phyloP scores from a whole-genome alignment of 2,329 filamentous ascomycete species.

The Xylariaceae sp. region DNA sequence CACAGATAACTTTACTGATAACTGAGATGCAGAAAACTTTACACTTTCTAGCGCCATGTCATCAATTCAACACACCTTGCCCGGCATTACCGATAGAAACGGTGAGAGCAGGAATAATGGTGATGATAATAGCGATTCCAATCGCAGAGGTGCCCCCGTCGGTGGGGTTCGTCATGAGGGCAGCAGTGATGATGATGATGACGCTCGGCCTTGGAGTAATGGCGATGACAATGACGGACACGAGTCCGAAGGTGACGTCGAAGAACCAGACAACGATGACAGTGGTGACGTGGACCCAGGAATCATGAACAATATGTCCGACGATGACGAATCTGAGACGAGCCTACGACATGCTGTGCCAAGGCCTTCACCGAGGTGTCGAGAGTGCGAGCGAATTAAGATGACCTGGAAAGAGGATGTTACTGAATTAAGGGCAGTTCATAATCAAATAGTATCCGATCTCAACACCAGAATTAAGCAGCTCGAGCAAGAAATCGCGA shows the following conservation, averaged over 20 bases:
- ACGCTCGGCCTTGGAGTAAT: background rate
- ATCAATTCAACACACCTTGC: too few species aligned
- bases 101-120: too few species aligned
- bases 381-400: background rate
- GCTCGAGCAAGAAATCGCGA: background rate
- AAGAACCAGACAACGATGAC: constrained; percentile 2
- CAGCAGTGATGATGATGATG: too few species aligned
- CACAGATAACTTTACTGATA: too few species aligned
- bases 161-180: too few species aligned
- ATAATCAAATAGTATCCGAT: background rate
- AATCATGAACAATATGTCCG: background rate
- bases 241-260: background rate
- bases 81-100: too few species aligned
- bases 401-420: background rate
- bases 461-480: background rate
- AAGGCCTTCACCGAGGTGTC: background rate
- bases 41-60: too few species aligned
- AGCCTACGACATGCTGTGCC: background rate
- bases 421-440: background rate
- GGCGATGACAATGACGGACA: background rate
- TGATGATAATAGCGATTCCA: too few species aligned
- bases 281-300: constrained; percentile 4
- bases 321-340: too few species aligned
- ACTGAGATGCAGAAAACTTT: too few species aligned
- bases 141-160: too few species aligned